These are phyloP conservation scores for Myxozyma udenii DNA, from an alignment of 805 yeast species.

Conservation along the genomic window DNA sequence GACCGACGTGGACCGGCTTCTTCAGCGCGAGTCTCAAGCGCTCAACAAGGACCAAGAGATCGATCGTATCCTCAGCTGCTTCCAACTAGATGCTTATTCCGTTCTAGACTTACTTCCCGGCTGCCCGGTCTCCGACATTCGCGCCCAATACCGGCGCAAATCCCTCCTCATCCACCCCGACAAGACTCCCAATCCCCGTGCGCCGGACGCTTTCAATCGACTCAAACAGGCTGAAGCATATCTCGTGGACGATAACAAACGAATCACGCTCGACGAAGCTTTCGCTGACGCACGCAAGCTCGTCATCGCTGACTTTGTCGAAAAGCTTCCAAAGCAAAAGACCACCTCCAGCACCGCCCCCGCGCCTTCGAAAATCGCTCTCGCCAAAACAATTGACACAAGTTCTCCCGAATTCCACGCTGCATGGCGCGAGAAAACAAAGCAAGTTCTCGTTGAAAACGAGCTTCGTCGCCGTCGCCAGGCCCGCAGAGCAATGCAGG, in stretches of 20 bases:
- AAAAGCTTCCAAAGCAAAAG: constrained; percentile 38
- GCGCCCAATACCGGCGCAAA: constrained; percentile 52
- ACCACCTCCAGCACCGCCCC: constrained; percentile 43
- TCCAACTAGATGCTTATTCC: constrained; percentile 53
- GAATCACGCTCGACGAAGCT: constrained; percentile 45
- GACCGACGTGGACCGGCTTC: constrained; percentile 35
- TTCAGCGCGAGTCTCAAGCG: constrained; percentile 34
- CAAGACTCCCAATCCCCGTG: constrained; percentile 52
- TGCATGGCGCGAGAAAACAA: constrained; percentile 46
- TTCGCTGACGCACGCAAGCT: constrained; percentile 46
- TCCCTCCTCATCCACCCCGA: constrained; percentile 70
- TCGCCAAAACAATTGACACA: constrained; percentile 42
- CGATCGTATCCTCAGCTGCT: constrained; percentile 49
- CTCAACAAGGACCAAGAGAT: constrained; percentile 51
- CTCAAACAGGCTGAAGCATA: constrained; percentile 54
- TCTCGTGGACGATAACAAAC: constrained; percentile 41
- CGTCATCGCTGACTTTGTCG: not conserved
- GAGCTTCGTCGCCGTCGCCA: constrained; percentile 46
- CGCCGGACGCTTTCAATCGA: constrained; percentile 61
- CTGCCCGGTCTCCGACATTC: constrained; percentile 43
- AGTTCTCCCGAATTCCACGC: constrained; percentile 39
- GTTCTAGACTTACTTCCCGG: constrained; percentile 50
- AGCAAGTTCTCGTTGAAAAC: constrained; percentile 47
- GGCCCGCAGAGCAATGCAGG: constrained; percentile 43
- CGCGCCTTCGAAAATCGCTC: constrained; percentile 39